Evolutionary conservation across 129 eudicot genomes (phyloP).

Genomic region (Kitagawia praeruptora): DNA sequence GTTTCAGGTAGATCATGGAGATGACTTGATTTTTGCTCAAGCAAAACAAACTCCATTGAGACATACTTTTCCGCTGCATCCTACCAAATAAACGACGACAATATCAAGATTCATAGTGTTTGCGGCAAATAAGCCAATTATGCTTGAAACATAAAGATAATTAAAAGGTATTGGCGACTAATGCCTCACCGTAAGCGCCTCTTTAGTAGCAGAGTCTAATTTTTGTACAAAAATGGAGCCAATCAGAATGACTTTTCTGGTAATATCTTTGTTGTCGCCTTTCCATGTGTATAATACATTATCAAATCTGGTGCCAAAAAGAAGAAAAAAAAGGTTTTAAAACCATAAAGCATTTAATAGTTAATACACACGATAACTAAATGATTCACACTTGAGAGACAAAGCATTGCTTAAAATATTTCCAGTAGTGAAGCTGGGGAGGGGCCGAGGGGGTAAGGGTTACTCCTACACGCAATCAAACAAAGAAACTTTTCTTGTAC

Average conservation of each 20-base stretch:
- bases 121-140: neutral
- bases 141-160: constrained; percentile 5
- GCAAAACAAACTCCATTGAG: constrained; percentile 20
- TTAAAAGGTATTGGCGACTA: constrained; percentile 7
- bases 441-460: neutral
- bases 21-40: constrained; percentile 50
- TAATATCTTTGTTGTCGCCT: constrained; percentile 48
- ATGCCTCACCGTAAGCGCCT: constrained; percentile 51
- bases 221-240: constrained; percentile 43
- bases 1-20: constrained; percentile 21
- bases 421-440: neutral
- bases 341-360: neutral
- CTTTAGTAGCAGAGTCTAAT: constrained; percentile 44
- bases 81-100: constrained; percentile 18
- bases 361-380: constrained; percentile 2
- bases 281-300: constrained; percentile 53
- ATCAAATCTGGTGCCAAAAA: constrained; percentile 34
- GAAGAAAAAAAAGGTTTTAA: neutral
- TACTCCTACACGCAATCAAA: neutral
- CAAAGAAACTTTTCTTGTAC: neutral
- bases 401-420: neutral
- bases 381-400: neutral
- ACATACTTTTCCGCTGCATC: constrained; percentile 68
- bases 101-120: neutral
- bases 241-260: constrained; percentile 63